Evolutionary conservation across 1,139 yeast genomes (phyloP), one percentile per base, ranked within the genome.

Genomic region (Blastobotrys arbuscula): DNA sequence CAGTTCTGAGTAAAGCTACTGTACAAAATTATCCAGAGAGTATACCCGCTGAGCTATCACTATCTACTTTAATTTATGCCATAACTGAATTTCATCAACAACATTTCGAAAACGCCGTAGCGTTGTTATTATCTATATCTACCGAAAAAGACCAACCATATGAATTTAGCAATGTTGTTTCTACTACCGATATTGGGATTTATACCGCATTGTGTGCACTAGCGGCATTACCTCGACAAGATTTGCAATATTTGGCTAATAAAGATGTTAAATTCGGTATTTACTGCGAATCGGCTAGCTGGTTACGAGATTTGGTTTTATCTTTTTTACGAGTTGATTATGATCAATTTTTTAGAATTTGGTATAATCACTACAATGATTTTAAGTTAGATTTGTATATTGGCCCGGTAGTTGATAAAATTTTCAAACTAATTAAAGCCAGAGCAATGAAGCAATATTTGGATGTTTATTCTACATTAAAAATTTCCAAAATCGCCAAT

Each of bases 191-290:
- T 42, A 26, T 60, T 16, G 58, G 57, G 2, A 36, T 52, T n/a
- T 54, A 55, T 35, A 55, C 55, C 26, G 51, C 61, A 2, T 42
- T 60, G 16, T 55, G 58, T 37, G 62, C 61, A 6, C 34, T 60
- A 48, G 63, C 62, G 1, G 49, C 58, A 3, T 50, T 60, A 33
- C 45, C 53, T 12, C 50, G 64, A 31, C 52, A 51, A 13, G 59
- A 60, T 47, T 52, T 60, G 24, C 45, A 53, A 40, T 58, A 46
- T 42, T 48, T 60, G 44, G 48, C 55, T 24, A 52, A 56, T 39
- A 54, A 54, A 55, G 94, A 85, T 61, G 77, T 77, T 51, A 76
- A 75, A 28, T 87, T 86, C 66, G 86, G 82, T 59, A 74, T 77
- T 44, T 84, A 85, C 59, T 74, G 84, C 37, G 79, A 76, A 47